Evolutionary conservation across 768 basidiomycete species (phyloP).

Genomic region (Leccinum uliginosum): DNA sequence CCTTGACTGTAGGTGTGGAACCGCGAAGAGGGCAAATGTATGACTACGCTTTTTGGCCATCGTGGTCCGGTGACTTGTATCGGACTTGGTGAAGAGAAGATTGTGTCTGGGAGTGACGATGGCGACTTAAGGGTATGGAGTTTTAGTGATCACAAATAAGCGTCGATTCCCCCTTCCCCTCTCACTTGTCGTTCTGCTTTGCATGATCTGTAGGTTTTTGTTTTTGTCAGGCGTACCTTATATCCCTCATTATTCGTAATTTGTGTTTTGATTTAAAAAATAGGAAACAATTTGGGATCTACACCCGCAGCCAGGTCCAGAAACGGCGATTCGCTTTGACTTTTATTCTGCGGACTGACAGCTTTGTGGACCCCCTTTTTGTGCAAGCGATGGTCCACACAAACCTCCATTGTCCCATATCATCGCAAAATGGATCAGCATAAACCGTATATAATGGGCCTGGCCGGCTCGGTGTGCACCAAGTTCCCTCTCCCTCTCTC

Average conservation of each 20-base stretch:
- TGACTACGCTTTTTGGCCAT: constrained; percentile 88
- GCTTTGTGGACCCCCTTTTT: constrained; percentile 1
- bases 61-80: constrained; percentile 91
- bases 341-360: background rate
- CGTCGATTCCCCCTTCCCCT: background rate
- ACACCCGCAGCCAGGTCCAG: background rate
- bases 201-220: background rate
- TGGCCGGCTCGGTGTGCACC: background rate
- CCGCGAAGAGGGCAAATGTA: constrained; percentile 82
- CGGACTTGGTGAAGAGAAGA: constrained; percentile 89
- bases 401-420: constrained; percentile 7
- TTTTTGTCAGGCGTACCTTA: background rate
- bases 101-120: constrained; percentile 95
- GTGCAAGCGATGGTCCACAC: constrained; percentile 5
- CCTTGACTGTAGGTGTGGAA: constrained; percentile 73
- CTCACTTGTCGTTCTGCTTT: background rate
- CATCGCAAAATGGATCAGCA: background rate
- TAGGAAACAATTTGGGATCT: too few relatives aligned
- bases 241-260: constrained; percentile 2
- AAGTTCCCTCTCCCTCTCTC: background rate
- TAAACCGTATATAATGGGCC: constrained; percentile 13
- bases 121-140: constrained; percentile 84
- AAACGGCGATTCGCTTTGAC: background rate
- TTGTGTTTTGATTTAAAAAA: background rate
- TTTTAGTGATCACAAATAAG: constrained; percentile 39